phyloP scores from a whole-genome alignment of 2,329 filamentous ascomycete species.

The Eurotiales sp. region DNA sequence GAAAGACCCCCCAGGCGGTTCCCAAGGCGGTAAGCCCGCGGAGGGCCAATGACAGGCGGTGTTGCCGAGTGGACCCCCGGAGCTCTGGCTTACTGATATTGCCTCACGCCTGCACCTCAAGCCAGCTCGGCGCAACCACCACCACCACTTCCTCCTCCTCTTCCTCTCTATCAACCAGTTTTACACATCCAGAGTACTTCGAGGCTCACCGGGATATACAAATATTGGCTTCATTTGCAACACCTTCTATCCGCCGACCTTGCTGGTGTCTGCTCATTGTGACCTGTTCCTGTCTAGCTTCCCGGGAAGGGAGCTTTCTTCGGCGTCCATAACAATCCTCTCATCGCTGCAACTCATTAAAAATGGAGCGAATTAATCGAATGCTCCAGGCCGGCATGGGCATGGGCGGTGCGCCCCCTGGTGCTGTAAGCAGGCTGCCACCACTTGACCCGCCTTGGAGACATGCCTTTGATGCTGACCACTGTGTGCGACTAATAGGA shows the following conservation, averaged over 20 bases:
- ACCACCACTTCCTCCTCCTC: too few species aligned
- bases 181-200: too few species aligned
- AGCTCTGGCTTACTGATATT: slow-evolving; percentile 9
- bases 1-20: too few species aligned
- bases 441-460: slow-evolving; percentile 2
- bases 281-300: slow-evolving; percentile 8
- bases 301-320: slow-evolving; percentile 15
- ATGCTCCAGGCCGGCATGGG: slow-evolving; percentile 70
- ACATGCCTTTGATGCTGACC: neutral
- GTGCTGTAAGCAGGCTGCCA: slow-evolving; percentile 34
- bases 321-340: slow-evolving; percentile 17
- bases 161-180: too few species aligned
- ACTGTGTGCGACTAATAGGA: slow-evolving; percentile 55
- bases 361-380: slow-evolving; percentile 88
- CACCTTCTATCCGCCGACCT: too few species aligned
- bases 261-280: too few species aligned
- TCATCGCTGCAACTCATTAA: slow-evolving; percentile 19
- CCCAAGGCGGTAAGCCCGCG: slow-evolving; percentile 13
- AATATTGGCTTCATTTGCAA: too few species aligned
- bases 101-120: neutral
- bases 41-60: neutral
- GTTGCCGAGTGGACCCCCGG: slow-evolving; percentile 7
- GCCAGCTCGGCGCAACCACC: neutral
- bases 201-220: too few species aligned
- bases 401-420: slow-evolving; percentile 35